Evolutionary conservation across 2,329 filamentous ascomycete genomes (phyloP).

Genomic region (Trichoderma sp.): DNA sequence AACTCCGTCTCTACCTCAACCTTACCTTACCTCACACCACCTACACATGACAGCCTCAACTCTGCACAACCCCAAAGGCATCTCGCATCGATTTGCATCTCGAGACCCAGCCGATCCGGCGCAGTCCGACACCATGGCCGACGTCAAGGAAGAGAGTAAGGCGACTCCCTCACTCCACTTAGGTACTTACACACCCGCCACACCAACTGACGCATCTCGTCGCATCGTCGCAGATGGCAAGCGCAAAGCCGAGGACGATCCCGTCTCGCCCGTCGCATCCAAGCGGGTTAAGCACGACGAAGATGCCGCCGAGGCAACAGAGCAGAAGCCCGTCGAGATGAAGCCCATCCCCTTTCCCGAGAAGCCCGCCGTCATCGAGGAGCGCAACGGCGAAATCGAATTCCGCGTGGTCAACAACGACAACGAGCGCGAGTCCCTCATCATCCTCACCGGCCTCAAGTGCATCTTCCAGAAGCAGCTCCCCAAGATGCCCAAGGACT

Average conservation of each 20-base stretch:
- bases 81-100: not conserved
- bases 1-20: not conserved
- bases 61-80: constrained; percentile 4
- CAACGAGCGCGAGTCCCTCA: constrained; percentile 79
- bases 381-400: constrained; percentile 91
- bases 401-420: constrained; percentile 99
- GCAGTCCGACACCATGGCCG: constrained; percentile 32
- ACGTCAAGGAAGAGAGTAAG: constrained; percentile 47
- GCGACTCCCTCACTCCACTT: not conserved
- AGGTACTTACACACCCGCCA: not conserved
- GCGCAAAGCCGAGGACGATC: constrained; percentile 72
- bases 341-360: constrained; percentile 84
- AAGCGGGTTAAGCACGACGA: constrained; percentile 65
- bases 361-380: constrained; percentile 92
- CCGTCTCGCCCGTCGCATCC: constrained; percentile 59
- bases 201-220: constrained; percentile 2
- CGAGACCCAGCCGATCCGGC: not conserved
- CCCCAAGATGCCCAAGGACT: constrained; percentile 99
- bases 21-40: too few relatives aligned
- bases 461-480: constrained; percentile 98
- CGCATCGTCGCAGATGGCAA: constrained; percentile 54
- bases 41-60: constrained; percentile 2
- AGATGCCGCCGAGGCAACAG: constrained; percentile 35
- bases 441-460: constrained; percentile 93
- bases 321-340: constrained; percentile 52